Evolutionary conservation across 2,329 filamentous ascomycete species (phyloP).

Genomic region (Leptographium galeiforme): DNA sequence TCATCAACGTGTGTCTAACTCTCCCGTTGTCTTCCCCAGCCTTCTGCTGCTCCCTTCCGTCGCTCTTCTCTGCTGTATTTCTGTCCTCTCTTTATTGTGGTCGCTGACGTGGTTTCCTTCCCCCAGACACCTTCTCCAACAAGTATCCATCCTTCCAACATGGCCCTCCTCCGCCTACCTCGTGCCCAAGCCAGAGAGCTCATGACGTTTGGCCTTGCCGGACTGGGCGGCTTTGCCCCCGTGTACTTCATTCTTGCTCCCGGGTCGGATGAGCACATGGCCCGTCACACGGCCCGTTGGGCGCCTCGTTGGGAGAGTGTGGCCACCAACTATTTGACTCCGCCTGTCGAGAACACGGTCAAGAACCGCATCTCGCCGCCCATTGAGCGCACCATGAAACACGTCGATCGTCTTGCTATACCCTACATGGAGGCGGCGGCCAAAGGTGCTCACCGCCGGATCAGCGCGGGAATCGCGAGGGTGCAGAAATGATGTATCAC

Average conservation of each 20-base stretch:
- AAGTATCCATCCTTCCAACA: slow-evolving; percentile 17
- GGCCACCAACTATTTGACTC: slow-evolving; percentile 40
- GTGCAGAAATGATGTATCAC: not conserved
- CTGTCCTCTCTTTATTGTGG: not conserved
- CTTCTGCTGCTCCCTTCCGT: too few species aligned
- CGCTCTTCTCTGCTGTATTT: too few species aligned
- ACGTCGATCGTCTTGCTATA: slow-evolving; percentile 31
- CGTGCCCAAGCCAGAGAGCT: slow-evolving; percentile 33
- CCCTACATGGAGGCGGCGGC: slow-evolving; percentile 32
- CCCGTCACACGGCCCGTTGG: slow-evolving; percentile 42
- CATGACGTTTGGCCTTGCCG: slow-evolving; percentile 39
- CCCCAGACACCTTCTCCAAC: too few species aligned
- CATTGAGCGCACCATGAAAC: slow-evolving; percentile 29
- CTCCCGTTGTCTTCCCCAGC: too few species aligned
- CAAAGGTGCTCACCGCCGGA: slow-evolving; percentile 32
- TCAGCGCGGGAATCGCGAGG: slow-evolving; percentile 31
- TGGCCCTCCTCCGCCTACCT: slow-evolving; percentile 39
- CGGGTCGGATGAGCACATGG: slow-evolving; percentile 39
- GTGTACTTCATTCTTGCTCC: slow-evolving; percentile 41
- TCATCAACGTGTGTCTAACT: too few species aligned
- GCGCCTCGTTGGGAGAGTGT: slow-evolving; percentile 47
- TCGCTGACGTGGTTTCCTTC: too few species aligned
- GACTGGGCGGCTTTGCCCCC: slow-evolving; percentile 38
- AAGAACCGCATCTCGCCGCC: slow-evolving; percentile 33
- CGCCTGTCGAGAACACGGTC: slow-evolving; percentile 28